Conservation (phyloP, 805 yeast genomes). For the Wickerhamiella hasegawae region DNA sequence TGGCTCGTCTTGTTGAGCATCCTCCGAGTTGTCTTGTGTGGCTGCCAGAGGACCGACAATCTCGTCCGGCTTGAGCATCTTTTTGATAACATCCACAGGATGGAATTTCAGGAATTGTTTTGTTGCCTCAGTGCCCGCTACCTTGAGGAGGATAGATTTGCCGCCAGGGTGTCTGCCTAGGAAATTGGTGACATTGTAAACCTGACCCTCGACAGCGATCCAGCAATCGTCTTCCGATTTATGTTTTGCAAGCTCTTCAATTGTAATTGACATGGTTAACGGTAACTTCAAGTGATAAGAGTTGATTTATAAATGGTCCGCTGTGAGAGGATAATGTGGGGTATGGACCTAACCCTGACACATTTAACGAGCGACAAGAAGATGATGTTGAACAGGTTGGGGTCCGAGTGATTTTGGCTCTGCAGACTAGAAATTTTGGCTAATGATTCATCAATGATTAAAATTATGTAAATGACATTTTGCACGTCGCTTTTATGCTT, state of each 20-base stretch:
- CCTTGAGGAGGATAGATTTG: slow-evolving; percentile 34
- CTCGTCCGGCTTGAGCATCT: slow-evolving; percentile 40
- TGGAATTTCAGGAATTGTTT: slow-evolving; percentile 79
- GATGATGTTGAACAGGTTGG: too few species aligned
- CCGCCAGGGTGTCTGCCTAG: slow-evolving; percentile 50
- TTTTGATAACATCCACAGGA: slow-evolving; percentile 69
- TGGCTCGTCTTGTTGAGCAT: slow-evolving; percentile 18
- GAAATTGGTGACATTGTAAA: slow-evolving; percentile 59
- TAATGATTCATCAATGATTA: too few species aligned
- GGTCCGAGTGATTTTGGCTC: too few species aligned
- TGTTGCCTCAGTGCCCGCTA: slow-evolving; percentile 64
- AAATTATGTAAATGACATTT: too few species aligned
- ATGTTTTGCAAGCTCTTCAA: slow-evolving; percentile 33
- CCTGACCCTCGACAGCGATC: slow-evolving; percentile 70
- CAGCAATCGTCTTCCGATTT: slow-evolving; percentile 51
- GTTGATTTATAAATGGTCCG: too few species aligned
- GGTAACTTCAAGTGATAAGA: too few species aligned
- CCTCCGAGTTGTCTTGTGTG: slow-evolving; percentile 5
- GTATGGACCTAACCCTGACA: too few species aligned
- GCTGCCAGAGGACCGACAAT: slow-evolving; percentile 40
- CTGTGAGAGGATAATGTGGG: too few species aligned
- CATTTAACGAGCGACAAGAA: too few species aligned
- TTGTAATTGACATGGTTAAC: slow-evolving; percentile 4
- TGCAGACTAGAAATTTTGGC: too few species aligned
- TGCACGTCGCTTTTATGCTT: too few species aligned